phyloP scores from a whole-genome alignment of 257 asterid species.

The Marsdenia floribunda region DNA sequence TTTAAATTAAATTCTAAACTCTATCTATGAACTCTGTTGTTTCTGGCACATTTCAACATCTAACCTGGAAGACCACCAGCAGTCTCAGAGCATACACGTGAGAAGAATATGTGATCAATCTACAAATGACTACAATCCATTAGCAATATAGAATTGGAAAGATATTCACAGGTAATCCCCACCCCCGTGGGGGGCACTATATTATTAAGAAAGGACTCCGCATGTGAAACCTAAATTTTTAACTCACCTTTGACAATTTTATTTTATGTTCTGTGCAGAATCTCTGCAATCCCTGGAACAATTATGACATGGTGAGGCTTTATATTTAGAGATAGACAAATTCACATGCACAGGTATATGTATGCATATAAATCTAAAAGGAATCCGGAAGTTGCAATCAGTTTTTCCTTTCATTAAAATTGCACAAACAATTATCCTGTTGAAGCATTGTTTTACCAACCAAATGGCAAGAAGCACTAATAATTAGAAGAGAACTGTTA shows the following conservation, averaged over 20 bases:
- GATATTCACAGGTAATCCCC: background rate
- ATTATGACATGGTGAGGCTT: conserved; percentile 11
- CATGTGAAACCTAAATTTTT: background rate
- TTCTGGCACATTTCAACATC: conserved; percentile 6
- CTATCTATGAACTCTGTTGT: background rate
- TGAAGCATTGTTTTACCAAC: background rate
- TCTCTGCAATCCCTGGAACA: conserved; percentile 89
- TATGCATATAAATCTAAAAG: background rate
- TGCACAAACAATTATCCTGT: background rate
- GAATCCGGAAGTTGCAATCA: background rate
- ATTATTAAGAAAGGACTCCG: background rate
- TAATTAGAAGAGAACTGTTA: background rate
- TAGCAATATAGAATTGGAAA: background rate
- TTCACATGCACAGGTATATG: background rate
- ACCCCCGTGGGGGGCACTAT: too few species aligned
- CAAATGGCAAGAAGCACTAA: background rate
- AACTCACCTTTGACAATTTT: conserved; percentile 78
- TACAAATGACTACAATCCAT: conserved; percentile 29
- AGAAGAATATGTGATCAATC: conserved; percentile 94
- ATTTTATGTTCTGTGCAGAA: conserved; percentile 92
- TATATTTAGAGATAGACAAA: background rate
- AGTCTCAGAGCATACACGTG: conserved; percentile 97
- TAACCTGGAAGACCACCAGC: conserved; percentile 98
- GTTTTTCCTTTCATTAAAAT: background rate
- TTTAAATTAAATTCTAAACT: background rate